Percentiles rank a stretch among this genome's conserved stretches.
These are phyloP conservation scores for Paramecium pentaurelia DNA, from an alignment of 73 alveolate species.

Conservation along the genomic window DNA sequence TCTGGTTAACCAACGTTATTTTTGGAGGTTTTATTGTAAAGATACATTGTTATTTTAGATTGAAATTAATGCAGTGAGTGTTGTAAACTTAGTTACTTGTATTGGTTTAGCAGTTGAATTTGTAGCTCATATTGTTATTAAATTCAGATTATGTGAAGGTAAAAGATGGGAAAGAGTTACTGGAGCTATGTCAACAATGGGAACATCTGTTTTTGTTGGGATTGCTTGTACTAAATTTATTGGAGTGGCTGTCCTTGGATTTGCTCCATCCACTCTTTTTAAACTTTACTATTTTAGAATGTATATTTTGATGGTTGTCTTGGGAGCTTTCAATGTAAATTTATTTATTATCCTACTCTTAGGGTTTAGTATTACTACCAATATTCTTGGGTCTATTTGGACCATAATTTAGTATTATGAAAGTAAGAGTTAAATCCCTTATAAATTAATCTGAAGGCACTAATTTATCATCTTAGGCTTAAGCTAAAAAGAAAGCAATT, in stretches of 20 bases:
- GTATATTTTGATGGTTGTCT: slow-evolving; percentile 81
- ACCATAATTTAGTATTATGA: background rate
- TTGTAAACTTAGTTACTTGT: slow-evolving; percentile 86
- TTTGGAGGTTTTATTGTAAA: slow-evolving; percentile 76
- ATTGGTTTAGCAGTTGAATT: slow-evolving; percentile 93
- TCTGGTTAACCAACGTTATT: slow-evolving; percentile 76
- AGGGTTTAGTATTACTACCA: slow-evolving; percentile 32
- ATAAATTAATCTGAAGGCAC: background rate
- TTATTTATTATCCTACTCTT: background rate
- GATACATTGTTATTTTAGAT: slow-evolving; percentile 72
- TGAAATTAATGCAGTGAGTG: slow-evolving; percentile 94
- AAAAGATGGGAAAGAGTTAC: slow-evolving; percentile 81
- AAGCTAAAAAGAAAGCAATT: background rate
- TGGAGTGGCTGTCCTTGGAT: slow-evolving; percentile 90
- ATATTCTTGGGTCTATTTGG: slow-evolving; percentile 21
- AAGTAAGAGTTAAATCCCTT: background rate
- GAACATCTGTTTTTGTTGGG: slow-evolving; percentile 89
- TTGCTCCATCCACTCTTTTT: slow-evolving; percentile 88
- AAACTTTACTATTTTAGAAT: slow-evolving; percentile 92
- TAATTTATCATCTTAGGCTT: background rate
- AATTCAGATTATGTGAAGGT: slow-evolving; percentile 78
- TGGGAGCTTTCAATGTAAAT: slow-evolving; percentile 84
- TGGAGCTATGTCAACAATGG: slow-evolving; percentile 85
- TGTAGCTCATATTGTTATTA: slow-evolving; percentile 88
- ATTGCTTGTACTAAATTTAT: slow-evolving; percentile 89